phyloP scores from a whole-genome alignment of 2,329 filamentous ascomycete genomes.

The Claviceps sp. region DNA sequence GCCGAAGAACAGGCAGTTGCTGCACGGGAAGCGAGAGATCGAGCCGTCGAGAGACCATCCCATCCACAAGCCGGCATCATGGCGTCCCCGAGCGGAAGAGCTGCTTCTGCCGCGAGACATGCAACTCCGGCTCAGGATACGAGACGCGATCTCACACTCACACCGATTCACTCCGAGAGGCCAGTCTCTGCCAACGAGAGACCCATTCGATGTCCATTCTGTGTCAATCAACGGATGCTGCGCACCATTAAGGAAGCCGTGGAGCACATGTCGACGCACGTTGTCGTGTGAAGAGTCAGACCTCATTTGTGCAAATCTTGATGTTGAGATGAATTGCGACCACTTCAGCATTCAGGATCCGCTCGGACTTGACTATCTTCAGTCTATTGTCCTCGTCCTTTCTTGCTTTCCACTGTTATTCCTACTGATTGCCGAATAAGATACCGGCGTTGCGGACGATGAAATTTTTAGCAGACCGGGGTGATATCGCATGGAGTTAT shows the following conservation, averaged over 20 bases:
- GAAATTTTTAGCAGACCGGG: too few relatives aligned
- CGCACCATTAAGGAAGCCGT: constrained; percentile 48
- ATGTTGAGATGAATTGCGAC: neutral
- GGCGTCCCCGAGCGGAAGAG: constrained; percentile 18
- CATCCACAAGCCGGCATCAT: constrained; percentile 17
- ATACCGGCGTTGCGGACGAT: neutral
- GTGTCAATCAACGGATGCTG: constrained; percentile 48
- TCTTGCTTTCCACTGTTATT: too few relatives aligned
- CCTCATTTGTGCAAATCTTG: neutral
- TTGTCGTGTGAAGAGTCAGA: constrained; percentile 31
- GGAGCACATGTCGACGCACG: constrained; percentile 49
- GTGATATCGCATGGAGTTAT: neutral
- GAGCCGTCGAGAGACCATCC: constrained; percentile 26
- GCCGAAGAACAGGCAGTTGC: constrained; percentile 44
- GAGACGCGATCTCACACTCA: constrained; percentile 33
- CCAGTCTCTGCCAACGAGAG: constrained; percentile 32
- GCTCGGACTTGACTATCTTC: too few relatives aligned
- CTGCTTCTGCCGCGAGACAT: constrained; percentile 20
- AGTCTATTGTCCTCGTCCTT: too few relatives aligned
- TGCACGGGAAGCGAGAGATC: constrained; percentile 38
- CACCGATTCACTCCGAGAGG: constrained; percentile 38
- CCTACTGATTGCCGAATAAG: too few relatives aligned
- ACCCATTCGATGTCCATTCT: constrained; percentile 45
- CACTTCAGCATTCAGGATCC: neutral
- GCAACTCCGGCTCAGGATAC: constrained; percentile 23